Evolutionary conservation across 257 asterid species (phyloP).

Genomic region (Forsythia viridissima): DNA sequence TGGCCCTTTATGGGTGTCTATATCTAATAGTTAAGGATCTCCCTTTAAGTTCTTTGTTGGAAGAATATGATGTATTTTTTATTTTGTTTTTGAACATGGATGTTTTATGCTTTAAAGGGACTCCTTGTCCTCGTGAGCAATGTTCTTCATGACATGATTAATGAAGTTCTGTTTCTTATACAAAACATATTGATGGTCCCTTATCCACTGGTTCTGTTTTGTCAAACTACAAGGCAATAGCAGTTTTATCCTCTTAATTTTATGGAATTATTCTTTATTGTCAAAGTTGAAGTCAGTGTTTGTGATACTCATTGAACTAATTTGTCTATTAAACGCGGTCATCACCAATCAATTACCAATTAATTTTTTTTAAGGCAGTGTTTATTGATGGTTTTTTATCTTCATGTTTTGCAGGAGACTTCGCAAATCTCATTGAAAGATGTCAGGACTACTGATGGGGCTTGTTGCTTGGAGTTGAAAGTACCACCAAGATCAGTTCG

Average conservation of each 20-base stretch:
- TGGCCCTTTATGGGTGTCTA: not conserved
- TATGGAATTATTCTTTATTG: conserved; percentile 7
- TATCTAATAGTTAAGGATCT: not conserved
- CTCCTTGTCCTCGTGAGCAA: not conserved
- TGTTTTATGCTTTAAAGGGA: not conserved
- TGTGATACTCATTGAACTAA: not conserved
- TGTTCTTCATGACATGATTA: not conserved
- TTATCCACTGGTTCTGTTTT: not conserved
- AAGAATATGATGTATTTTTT: not conserved
- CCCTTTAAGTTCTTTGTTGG: not conserved
- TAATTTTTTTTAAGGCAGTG: not conserved
- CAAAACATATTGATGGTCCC: not conserved
- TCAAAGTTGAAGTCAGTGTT: conserved; percentile 6
- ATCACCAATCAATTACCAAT: conserved; percentile 12
- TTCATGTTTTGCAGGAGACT: conserved; percentile 59
- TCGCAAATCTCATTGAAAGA: conserved; percentile 63
- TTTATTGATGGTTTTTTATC: conserved; percentile 11
- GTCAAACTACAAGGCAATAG: not conserved
- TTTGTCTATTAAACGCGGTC: not conserved
- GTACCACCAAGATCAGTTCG: conserved; percentile 56
- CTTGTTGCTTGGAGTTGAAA: conserved; percentile 68
- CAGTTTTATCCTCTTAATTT: conserved; percentile 14
- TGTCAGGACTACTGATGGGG: conserved; percentile 71
- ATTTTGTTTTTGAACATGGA: not conserved
- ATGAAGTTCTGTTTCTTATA: not conserved